phyloP scores from a whole-genome alignment of 495 filamentous ascomycete genomes.

The Trichoderma parareesei region DNA sequence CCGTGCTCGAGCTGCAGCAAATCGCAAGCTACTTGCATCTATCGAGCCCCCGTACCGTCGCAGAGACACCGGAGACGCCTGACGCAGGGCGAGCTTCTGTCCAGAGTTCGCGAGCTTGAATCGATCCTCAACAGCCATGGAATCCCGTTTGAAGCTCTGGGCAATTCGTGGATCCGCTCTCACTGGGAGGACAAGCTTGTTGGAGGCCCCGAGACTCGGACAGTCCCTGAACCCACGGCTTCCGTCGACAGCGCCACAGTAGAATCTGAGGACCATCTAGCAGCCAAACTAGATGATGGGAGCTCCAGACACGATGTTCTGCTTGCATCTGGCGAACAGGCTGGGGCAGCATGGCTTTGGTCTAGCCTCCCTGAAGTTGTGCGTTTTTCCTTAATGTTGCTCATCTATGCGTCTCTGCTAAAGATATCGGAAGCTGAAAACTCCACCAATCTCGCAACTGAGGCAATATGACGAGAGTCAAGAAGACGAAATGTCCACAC shows the following conservation, averaged over 20 bases:
- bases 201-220: background rate
- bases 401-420: constrained; percentile 3
- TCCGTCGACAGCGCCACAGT: background rate
- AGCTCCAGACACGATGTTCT: too few species aligned
- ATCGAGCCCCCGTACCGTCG: constrained; percentile 26
- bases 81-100: constrained; percentile 15
- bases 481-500: background rate
- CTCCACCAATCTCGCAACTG: constrained; percentile 10
- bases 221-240: background rate
- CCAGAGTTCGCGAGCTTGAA: constrained; percentile 11
- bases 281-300: background rate
- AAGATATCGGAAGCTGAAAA: constrained; percentile 9
- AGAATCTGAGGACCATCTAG: background rate
- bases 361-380: constrained; percentile 9
- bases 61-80: constrained; percentile 29
- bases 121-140: constrained; percentile 5
- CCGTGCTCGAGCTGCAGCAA: constrained; percentile 34
- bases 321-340: background rate
- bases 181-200: constrained; percentile 11
- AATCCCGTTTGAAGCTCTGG: constrained; percentile 11
- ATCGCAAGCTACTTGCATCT: constrained; percentile 27
- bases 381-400: background rate
- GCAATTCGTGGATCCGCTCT: constrained; percentile 10
- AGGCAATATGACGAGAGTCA: background rate
- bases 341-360: background rate